Evolutionary conservation across 768 basidiomycete species (phyloP), one percentile per base, ranked within the genome.

Genomic region (Ramaria sp.): DNA sequence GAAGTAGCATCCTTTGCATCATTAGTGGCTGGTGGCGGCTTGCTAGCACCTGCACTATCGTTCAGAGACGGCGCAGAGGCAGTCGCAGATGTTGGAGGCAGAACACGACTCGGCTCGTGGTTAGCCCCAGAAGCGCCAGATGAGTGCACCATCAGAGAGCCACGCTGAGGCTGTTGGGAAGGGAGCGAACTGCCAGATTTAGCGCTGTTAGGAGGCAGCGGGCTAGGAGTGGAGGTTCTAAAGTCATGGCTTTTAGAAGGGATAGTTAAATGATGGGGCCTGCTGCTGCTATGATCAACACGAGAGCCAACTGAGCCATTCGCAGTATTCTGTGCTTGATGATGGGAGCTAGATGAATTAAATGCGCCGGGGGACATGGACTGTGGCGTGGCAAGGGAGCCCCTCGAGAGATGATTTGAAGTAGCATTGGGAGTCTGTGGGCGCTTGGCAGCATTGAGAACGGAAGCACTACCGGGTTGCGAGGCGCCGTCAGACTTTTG

Each of bases 111-210:
- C 20, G 34, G 48, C 5, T 50, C 48, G 48, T 5, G 48, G 13
- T 37, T 20, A 50, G 48, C n/a, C 48, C 27, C 48, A 37, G 48
- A 34, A 50, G 48, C 48, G 30, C 48, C 18, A 50, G 48, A 20
- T 15, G 48, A 28, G 3, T 32, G 45, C 20, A 34, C 32, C 13
- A n/a, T n/a, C n/a, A 16, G 45, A 47, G 20, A 5, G 22, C 45
- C 20, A 6, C 13, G 47, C 6, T 22, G n/a, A 3, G 34, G 48
- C 34, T 34, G 34, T 36, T 47, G 45, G 25, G 45, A 22, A 27
- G 48, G 34, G 16, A 34, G 34, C 28, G 48, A 9, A 22, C 30
- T 20, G 24, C 28, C 22, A 50, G 48, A n/a, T 28, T 32, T 32
- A 15, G 34, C 30, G 24, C 48, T 30, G 28, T 28, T 37, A 5